Base-by-base conservation (phyloP, 345 rosid genomes). In the Salix caprea region DNA sequence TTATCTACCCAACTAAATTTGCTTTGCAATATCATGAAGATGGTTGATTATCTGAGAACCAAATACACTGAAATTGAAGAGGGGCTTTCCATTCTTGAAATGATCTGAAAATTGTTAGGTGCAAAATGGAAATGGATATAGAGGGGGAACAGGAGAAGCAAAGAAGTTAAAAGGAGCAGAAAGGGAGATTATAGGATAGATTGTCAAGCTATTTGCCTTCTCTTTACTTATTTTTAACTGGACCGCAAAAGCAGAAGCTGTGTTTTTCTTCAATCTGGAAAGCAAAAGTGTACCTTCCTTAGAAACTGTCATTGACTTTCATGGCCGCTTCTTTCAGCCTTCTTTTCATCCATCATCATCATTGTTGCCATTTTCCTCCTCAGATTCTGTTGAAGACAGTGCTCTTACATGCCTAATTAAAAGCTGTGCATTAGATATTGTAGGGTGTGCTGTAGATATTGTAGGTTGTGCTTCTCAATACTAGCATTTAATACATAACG, bases 311-410 rank as follows among this genome's bases (percentile, higher is more conserved):
- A 18, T 44, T 46, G 24, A 9, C 32, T 69, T 40, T 46, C 10
- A 56, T 58, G 24, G n/a, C 71, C 52, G 46, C 37, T 14, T 42
- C 21, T 48, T 67, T 36, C 48, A 23, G 19, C 30, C 19, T 44
- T 74, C 28, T 40, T 28, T 48, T 62, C 5, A 48, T 28, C 58
- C 69, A 21, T 64, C 37, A 2, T 61, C 68, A 58, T 46, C n/a
- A 39, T 21, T 12, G 44, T 28, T 34, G 65, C 26, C 61, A 26
- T 82, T 21, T 24, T 81, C 81, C 7, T 77, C 77, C 6, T 72
- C 79, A 44, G 74, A 64, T n/a, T n/a, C n/a, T n/a, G n/a, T n/a
- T n/a, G n/a, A n/a, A n/a, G n/a, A n/a, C n/a, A n/a, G n/a, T n/a
- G n/a, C n/a, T n/a, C n/a, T n/a, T n/a, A n/a, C n/a, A n/a, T n/a